Conservation (phyloP, 257 asterid species). For the Nicotiana paniculata region DNA sequence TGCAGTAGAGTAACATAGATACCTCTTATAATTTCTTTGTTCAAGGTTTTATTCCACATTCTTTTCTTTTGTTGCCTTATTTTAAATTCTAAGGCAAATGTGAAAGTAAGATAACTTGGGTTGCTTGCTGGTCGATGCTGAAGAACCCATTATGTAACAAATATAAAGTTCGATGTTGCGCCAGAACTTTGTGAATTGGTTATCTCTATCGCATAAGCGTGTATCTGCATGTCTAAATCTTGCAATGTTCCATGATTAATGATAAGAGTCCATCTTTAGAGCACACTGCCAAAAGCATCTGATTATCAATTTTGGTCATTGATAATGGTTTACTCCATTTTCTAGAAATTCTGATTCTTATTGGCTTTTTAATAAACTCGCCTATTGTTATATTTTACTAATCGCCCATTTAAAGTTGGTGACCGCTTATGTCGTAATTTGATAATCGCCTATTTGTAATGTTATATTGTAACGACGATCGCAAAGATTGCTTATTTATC, state of each 20-base stretch:
- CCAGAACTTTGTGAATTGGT: not conserved
- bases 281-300: not conserved
- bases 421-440: too few relatives aligned
- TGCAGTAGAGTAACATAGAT: slow-evolving; percentile 37
- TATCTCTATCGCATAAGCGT: not conserved
- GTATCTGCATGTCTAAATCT: not conserved
- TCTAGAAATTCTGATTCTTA: too few relatives aligned
- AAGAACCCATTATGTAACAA: slow-evolving; percentile 14
- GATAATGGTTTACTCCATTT: too few relatives aligned
- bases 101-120: slow-evolving; percentile 20
- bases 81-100: slow-evolving; percentile 8
- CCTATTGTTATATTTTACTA: too few relatives aligned
- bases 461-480: too few relatives aligned
- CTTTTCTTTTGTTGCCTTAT: slow-evolving; percentile 13
- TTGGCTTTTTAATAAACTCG: too few relatives aligned
- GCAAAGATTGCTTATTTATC: too few relatives aligned
- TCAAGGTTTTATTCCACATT: slow-evolving; percentile 9
- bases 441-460: too few relatives aligned
- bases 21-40: not conserved
- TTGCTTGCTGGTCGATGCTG: slow-evolving; percentile 7
- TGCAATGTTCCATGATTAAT: not conserved
- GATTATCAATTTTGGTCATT: not conserved
- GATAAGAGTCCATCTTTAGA: not conserved
- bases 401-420: too few relatives aligned
- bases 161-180: not conserved